Evolutionary conservation across 352 stramenopile species (phyloP), one percentile per base, ranked within the genome.

Genomic region (Saprolegnia diclina): DNA sequence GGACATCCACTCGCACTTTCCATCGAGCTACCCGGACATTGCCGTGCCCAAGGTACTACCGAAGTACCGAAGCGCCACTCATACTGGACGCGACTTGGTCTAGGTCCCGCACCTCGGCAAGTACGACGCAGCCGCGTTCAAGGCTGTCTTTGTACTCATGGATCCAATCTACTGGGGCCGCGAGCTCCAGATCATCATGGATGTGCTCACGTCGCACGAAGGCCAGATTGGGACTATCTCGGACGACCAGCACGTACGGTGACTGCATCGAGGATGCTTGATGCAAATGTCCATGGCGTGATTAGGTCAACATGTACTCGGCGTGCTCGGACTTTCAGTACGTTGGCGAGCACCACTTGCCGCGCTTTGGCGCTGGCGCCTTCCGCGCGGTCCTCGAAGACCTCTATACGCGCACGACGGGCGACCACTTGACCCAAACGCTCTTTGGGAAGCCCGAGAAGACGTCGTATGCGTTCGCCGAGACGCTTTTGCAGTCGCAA

Each of bases 301-400:
- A n/a, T 5, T 71, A 88, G 66, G 76, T 91, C 24, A 84, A 85
- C 32, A 72, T 94, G 35, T 94, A 92, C 74, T 94, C 85, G 57
- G 83, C 86, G 62, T 94, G 86, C 78, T 91, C 83, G 5, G 86
- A 94, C 55, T 94, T 94, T 72, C 85, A 94, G 72, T 94, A 94
- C 67, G 85, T 94, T 14, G 84, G 86, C 14, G 86, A 92, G 57
- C 91, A 91, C 72, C 84, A 94, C 65, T 72, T 91, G 54, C 86
- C 86, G 22, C 82, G 86, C 21, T 94, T 89, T 69, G 86, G 86
- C 19, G 86, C 86, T 13, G 86, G 86, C 21, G 86, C 86, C 5
- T 94, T 94, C 74, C 83, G 87, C 18, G 82, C 86, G 0, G 77
- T 92, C 14, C 73, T 94, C 67, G 85, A 93, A 76, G 78, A 89